These are phyloP conservation scores for Phytophthora hybrid DNA, from an alignment of 352 stramenopile genomes.

Conservation along the genomic window DNA sequence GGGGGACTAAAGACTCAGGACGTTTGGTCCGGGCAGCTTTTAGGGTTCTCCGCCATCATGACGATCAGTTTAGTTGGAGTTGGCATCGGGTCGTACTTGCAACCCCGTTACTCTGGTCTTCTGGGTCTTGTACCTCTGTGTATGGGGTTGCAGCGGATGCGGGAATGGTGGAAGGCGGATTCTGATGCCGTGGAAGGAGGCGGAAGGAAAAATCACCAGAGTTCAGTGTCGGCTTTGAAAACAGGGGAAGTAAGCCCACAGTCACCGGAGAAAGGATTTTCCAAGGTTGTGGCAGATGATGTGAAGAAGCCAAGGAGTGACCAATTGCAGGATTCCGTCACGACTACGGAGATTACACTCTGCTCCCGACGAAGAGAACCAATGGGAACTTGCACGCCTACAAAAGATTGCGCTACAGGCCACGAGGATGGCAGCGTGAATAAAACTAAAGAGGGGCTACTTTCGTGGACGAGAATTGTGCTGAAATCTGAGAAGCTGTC, in stretches of 20 bases:
- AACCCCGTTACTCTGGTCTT: conserved; percentile 2
- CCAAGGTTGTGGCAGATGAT: background rate
- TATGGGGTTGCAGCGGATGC: conserved; percentile 4
- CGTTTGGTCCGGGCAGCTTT: conserved; percentile 9
- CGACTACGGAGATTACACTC: background rate
- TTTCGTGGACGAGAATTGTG: background rate
- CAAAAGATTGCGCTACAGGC: background rate
- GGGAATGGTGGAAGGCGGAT: conserved; percentile 8
- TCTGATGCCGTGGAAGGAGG: background rate
- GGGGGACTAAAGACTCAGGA: conserved; percentile 2
- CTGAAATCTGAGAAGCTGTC: background rate
- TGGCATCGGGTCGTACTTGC: background rate
- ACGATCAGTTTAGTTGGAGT: conserved; percentile 4
- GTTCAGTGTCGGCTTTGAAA: background rate
- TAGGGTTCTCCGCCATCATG: conserved; percentile 4
- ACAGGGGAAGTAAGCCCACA: background rate
- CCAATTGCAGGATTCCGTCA: background rate
- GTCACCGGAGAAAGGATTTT: background rate
- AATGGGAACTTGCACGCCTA: background rate
- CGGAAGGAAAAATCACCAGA: background rate
- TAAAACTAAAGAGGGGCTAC: background rate
- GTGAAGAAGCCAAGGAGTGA: background rate
- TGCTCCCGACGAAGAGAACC: background rate
- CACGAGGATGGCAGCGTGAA: too few relatives aligned
- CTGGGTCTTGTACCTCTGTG: conserved; percentile 9